Evolutionary conservation across 495 filamentous ascomycete genomes (phyloP).

Genomic region (Trichoderma orchidacearum): DNA sequence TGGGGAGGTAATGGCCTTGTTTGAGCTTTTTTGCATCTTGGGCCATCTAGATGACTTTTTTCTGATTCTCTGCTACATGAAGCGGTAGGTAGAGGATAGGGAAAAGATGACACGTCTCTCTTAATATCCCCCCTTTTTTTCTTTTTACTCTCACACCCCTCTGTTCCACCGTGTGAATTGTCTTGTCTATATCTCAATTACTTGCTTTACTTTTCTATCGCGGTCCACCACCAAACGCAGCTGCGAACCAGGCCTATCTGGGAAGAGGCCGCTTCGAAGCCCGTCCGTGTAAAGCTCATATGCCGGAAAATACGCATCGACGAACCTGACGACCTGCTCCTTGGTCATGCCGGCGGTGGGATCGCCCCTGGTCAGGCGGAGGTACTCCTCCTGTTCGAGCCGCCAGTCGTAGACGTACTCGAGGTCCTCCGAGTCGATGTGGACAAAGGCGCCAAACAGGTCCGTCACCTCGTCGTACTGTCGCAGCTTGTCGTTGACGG

Average conservation of each 20-base stretch:
- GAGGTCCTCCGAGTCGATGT: conserved; percentile 71
- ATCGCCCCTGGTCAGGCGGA: conserved; percentile 40
- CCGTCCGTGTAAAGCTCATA: conserved; percentile 63
- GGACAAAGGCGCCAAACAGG: conserved; percentile 68
- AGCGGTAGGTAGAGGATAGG: neutral
- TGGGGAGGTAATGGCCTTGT: neutral
- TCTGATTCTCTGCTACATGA: neutral
- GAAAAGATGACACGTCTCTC: neutral
- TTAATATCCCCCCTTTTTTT: no score
- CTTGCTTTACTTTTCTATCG: conserved; percentile 47
- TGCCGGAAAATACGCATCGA: conserved; percentile 45
- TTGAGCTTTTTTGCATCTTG: neutral
- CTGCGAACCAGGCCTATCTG: conserved; percentile 39
- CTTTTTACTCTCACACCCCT: neutral
- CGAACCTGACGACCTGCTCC: conserved; percentile 36
- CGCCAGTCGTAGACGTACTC: conserved; percentile 83
- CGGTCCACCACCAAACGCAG: conserved; percentile 58
- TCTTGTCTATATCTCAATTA: neutral
- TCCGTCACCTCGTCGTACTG: conserved; percentile 62
- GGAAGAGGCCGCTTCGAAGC: conserved; percentile 51
- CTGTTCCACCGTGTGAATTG: neutral
- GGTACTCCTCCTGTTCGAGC: conserved; percentile 59
- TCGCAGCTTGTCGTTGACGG: conserved; percentile 56
- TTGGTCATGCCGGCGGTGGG: conserved; percentile 54
- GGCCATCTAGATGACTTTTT: neutral